Evolutionary conservation across 2,329 filamentous ascomycete species (phyloP).

Genomic region (Tympanopsis confertula): DNA sequence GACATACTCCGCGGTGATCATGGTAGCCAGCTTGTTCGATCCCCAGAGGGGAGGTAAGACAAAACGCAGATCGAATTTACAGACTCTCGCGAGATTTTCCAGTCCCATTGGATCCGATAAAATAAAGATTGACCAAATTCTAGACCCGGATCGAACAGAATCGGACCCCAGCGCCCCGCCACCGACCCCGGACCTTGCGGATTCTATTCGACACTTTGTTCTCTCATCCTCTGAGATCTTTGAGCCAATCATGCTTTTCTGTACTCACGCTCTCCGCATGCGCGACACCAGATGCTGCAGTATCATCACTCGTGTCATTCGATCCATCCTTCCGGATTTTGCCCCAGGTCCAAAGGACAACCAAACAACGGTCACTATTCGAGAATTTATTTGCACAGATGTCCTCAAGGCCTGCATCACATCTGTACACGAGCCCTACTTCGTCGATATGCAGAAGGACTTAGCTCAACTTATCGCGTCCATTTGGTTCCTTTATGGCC

Average conservation of each 20-base stretch:
- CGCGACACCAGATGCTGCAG: conserved; percentile 80
- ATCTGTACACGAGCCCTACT: conserved; percentile 88
- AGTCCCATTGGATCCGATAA: neutral
- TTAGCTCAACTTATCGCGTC: conserved; percentile 77
- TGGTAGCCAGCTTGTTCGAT: conserved; percentile 82
- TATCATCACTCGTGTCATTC: conserved; percentile 75
- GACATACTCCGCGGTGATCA: conserved; percentile 82
- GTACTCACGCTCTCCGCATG: conserved; percentile 80
- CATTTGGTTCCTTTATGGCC: conserved; percentile 68
- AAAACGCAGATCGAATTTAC: neutral
- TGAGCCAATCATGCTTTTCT: conserved; percentile 82
- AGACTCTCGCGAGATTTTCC: no score
- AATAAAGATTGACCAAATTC: neutral
- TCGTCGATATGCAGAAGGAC: conserved; percentile 90
- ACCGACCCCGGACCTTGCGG: neutral
- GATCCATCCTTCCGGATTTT: conserved; percentile 75
- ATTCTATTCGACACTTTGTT: conserved; percentile 1
- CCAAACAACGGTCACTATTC: conserved; percentile 43
- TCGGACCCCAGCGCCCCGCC: neutral
- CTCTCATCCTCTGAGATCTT: conserved; percentile 37
- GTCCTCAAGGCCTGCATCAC: conserved; percentile 83
- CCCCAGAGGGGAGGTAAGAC: conserved; percentile 53
- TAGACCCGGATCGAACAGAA: neutral
- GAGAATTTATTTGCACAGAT: conserved; percentile 80
- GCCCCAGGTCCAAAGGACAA: conserved; percentile 12